Evolutionary conservation across 345 rosid species (phyloP).

Genomic region (Eucalyptus curtisii): DNA sequence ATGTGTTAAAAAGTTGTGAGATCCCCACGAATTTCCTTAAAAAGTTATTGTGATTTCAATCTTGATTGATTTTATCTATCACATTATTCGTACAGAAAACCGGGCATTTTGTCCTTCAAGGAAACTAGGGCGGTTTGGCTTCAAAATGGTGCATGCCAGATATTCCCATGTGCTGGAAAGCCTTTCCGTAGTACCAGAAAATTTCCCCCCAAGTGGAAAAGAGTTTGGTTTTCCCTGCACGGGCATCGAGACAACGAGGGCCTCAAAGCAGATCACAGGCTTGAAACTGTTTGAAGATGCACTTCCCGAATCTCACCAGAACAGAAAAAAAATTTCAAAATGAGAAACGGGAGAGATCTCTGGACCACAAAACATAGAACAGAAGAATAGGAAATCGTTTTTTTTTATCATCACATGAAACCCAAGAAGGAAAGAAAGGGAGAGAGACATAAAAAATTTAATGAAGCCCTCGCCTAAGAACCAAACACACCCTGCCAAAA

Average conservation of each 20-base stretch:
- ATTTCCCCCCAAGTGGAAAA: background rate
- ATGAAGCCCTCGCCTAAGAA: background rate
- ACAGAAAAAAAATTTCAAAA: background rate
- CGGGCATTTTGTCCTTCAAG: background rate
- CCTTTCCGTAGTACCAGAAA: background rate
- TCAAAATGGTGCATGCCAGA: background rate
- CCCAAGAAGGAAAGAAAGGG: background rate
- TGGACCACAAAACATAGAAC: background rate
- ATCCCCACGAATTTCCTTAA: background rate
- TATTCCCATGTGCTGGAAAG: background rate
- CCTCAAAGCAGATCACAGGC: background rate
- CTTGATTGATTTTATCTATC: background rate
- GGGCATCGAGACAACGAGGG: background rate
- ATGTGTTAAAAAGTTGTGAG: fast-evolving
- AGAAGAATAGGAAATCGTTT: background rate
- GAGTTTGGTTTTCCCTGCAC: background rate
- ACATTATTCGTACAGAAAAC: background rate
- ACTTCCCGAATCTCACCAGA: background rate
- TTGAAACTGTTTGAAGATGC: background rate
- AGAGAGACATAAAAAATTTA: background rate
- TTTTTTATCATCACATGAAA: background rate
- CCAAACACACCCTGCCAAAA: background rate
- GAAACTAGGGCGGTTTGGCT: background rate
- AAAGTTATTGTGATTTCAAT: background rate
- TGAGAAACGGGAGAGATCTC: background rate